Conservation (phyloP, 768 basidiomycete genomes). For the Terana coerulea region DNA sequence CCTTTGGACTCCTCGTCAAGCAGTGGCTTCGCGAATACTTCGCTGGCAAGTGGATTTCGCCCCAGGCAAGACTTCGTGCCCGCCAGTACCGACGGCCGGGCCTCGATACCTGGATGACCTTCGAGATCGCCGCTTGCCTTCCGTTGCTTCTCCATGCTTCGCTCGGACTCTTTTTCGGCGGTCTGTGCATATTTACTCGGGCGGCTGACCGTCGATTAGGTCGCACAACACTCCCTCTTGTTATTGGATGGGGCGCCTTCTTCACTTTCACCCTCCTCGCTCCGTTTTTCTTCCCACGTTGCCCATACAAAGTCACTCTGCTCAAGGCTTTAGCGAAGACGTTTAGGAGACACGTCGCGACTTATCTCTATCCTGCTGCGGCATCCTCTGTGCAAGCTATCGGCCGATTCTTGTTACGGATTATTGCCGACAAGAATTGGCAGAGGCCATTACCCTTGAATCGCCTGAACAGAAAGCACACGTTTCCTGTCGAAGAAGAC, state of each 20-base stretch:
- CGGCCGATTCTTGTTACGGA: no score
- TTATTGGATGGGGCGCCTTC: neutral
- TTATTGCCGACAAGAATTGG: no score
- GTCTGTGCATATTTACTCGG: conserved; percentile 16
- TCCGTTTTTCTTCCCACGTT: neutral
- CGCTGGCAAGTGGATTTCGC: conserved; percentile 4
- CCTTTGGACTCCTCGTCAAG: conserved; percentile 22
- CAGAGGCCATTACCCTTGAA: no score
- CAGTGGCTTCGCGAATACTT: conserved; percentile 22
- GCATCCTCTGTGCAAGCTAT: no score
- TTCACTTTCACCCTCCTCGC: neutral
- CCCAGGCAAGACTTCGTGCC: conserved; percentile 13
- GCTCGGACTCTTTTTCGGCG: conserved; percentile 17
- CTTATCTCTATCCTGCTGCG: no score
- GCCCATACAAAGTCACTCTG: neutral
- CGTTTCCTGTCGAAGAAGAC: no score
- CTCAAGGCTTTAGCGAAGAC: no score
- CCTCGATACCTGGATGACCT: conserved; percentile 17
- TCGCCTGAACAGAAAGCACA: no score
- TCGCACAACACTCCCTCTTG: neutral
- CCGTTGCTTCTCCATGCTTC: conserved; percentile 21
- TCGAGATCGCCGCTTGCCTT: conserved; percentile 19
- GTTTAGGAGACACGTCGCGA: no score
- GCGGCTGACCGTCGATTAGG: conserved; percentile 6
- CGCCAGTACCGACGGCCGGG: conserved; percentile 19